Evolutionary conservation across 441 rosid genomes (phyloP).

Genomic region (Arabidopsis hybrid): DNA sequence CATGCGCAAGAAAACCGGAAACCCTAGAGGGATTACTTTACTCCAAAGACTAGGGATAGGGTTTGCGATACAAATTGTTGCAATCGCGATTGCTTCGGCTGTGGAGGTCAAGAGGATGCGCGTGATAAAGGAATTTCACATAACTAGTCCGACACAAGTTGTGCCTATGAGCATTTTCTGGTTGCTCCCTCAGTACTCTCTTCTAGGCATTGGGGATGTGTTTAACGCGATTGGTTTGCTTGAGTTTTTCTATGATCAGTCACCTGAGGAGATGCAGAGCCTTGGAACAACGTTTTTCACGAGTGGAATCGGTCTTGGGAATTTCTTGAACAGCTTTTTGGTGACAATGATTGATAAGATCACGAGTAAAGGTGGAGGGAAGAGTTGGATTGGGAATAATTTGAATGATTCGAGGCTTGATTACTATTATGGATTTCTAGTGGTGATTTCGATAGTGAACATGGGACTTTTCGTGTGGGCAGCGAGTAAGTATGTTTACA

Average conservation of each 20-base stretch:
- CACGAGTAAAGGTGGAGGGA: slow-evolving; percentile 56
- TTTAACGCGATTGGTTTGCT: slow-evolving; percentile 78
- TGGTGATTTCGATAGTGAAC: slow-evolving; percentile 65
- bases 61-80: slow-evolving; percentile 65
- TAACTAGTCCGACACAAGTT: slow-evolving; percentile 53
- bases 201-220: slow-evolving; percentile 78
- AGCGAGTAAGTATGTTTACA: slow-evolving; percentile 67
- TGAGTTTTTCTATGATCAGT: slow-evolving; percentile 90
- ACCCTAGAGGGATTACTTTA: slow-evolving; percentile 81
- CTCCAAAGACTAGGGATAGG: slow-evolving; percentile 89
- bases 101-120: slow-evolving; percentile 71
- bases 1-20: slow-evolving; percentile 66
- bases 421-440: slow-evolving; percentile 81
- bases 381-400: slow-evolving; percentile 85
- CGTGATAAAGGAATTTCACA: slow-evolving; percentile 50
- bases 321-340: slow-evolving; percentile 78
- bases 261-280: slow-evolving; percentile 92
- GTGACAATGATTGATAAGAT: slow-evolving; percentile 74
- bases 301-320: slow-evolving; percentile 84
- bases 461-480: slow-evolving; percentile 73
- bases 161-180: slow-evolving; percentile 86
- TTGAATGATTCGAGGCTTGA: slow-evolving; percentile 80
- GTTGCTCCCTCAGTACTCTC: slow-evolving; percentile 83
- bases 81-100: slow-evolving; percentile 68
- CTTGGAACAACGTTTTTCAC: slow-evolving; percentile 92